A percentile compares a stretch with the other conserved stretches of the same genome.
phyloP scores from a whole-genome alignment of 441 rosid genomes.

The Gossypium laxum region DNA sequence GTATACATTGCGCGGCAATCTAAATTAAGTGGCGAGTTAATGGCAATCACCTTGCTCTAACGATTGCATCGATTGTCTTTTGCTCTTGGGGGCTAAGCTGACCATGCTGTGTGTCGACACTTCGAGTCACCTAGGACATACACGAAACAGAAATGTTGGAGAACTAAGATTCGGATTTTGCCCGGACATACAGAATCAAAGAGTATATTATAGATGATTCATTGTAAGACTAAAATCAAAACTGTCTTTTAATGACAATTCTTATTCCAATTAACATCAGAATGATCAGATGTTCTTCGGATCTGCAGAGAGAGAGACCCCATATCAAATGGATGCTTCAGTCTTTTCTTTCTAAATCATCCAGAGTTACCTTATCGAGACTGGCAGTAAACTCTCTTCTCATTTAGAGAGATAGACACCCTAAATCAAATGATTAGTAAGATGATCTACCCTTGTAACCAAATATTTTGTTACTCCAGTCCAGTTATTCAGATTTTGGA shows the following conservation, averaged over 20 bases:
- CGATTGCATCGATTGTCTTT: conserved; percentile 77
- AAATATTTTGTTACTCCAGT: neutral
- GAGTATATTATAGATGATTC: neutral
- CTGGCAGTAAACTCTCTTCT: neutral
- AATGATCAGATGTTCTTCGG: neutral
- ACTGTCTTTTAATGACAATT: neutral
- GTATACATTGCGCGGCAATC: neutral
- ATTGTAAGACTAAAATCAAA: neutral
- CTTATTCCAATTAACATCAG: neutral
- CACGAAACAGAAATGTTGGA: neutral
- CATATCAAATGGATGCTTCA: neutral
- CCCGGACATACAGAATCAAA: neutral
- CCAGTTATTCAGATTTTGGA: neutral
- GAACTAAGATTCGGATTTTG: neutral
- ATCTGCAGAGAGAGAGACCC: neutral
- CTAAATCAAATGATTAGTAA: neutral
- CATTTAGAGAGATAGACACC: neutral
- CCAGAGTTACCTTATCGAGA: neutral
- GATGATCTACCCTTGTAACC: neutral
- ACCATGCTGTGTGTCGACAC: conserved; percentile 56
- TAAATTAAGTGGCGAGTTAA: conserved; percentile 9
- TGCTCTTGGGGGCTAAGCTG: conserved; percentile 78
- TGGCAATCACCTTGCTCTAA: conserved; percentile 62
- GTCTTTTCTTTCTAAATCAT: neutral
- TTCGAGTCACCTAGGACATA: conserved; percentile 66